A percentile compares a stretch with the other conserved stretches of the same genome.
phyloP scores from a whole-genome alignment of 2,329 filamentous ascomycete species.

The Talaromyces sp. region DNA sequence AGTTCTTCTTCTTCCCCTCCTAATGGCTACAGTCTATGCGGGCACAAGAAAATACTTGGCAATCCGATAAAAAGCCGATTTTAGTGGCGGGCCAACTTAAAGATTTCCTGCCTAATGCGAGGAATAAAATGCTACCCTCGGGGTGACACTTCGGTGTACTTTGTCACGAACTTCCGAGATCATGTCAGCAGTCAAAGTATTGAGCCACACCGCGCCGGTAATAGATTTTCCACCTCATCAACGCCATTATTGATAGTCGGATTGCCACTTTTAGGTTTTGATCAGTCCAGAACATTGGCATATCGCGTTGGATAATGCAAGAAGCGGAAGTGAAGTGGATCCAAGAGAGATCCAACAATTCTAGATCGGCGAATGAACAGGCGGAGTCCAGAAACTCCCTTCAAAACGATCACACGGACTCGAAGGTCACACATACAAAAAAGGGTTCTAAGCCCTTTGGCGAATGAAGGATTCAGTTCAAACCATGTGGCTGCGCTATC shows the following conservation, averaged over 20 bases:
- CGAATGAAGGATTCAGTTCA: not conserved
- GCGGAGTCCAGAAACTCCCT: not conserved
- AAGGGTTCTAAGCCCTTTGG: not conserved
- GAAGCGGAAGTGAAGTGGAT: not conserved
- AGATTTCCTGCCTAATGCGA: too few species aligned
- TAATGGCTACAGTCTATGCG: too few species aligned
- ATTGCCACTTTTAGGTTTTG: not conserved
- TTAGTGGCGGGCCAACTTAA: too few species aligned
- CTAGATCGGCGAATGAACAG: not conserved
- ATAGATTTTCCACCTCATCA: not conserved
- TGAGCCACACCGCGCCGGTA: not conserved
- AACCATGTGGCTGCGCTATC: not conserved
- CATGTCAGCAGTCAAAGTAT: not conserved
- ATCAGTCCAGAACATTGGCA: not conserved
- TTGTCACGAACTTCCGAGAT: not conserved
- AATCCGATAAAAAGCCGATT: too few species aligned
- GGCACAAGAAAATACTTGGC: too few species aligned
- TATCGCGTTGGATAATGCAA: not conserved
- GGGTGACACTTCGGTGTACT: too few species aligned
- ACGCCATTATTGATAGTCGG: not conserved
- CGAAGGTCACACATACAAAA: not conserved
- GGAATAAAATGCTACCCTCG: too few species aligned
- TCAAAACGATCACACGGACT: not conserved
- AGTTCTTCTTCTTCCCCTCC: too few species aligned
- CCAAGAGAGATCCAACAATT: not conserved